Base-by-base conservation (phyloP, 805 yeast species). In the Ogataea methanolica region DNA sequence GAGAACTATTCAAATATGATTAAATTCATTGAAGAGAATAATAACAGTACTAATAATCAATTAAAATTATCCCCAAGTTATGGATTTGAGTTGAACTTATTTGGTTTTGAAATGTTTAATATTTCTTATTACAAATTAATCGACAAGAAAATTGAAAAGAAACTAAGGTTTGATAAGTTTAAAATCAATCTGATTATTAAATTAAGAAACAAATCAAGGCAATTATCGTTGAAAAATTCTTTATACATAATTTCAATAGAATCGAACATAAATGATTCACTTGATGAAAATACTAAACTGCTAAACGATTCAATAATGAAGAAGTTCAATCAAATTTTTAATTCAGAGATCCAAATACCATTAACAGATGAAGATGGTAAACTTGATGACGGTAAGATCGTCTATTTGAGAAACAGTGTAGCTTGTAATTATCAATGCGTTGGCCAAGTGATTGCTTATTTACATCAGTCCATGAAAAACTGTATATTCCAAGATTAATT, bases 341-440 rank as follows among this genome's bases (percentile, higher is more conserved):
- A 33, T 4, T 66, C 66, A 12, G 55, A 52, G 5, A 45, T 44
- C 2, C n/a, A 33, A 23, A 11, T 39, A 12, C 43, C 46, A 14
- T 42, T 53, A 21, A 39, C 45, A 5, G 15, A 19, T 4, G 33
- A 50, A 2, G 22, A 36, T 1, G 43, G 41, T 6, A 57, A 19
- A 8, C 31, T 50, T 2, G 31, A 36, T 1, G 43, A 42, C 7
- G 58, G 61, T 4, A 48, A 45, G 11, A 38, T 63, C 16, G 43
- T 60, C 1, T 56, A 56, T 33, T 46, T 65, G 39, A 47, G 57
- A 23, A 57, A 54, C 21, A 59, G 57, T 1, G 41, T 65, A 2
- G 63, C 61, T 4, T 65, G 68, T 49, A 62, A 62, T 41, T 57
- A 54, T 44, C 42, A 33, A 19, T 36, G 48, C 15, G 54, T 61